Evolutionary conservation across 306 rosid genomes (phyloP), one percentile per base, ranked within the genome.

Genomic region (Heteromeles arbutifolia): DNA sequence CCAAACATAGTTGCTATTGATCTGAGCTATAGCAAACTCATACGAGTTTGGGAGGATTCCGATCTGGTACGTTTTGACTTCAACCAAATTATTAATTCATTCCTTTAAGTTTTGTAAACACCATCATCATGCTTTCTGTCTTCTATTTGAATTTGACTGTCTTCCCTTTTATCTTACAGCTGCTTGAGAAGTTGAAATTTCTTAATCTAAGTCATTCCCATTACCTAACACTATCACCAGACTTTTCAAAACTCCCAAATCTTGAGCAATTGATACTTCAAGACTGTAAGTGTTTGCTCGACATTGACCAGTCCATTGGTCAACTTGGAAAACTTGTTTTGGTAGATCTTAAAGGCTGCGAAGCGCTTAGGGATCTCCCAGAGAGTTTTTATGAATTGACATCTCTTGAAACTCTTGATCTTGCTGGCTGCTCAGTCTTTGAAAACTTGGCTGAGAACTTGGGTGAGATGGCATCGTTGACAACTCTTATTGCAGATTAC

Each of bases 121-220:
- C 66, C 32, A 67, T 76, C 28, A 50, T 28, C 11, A 13, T 62
- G 66, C 19, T 44, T 44, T 26, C 18, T 62, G 19, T 62, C 21
- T 14, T 62, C n/a, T 28, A 26, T 15, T 62, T 28, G 39, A 9
- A 26, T 62, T 59, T 25, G 5, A 9, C 1, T 45, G 2, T 45
- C 6, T 25, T 9, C 0, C 50, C 4, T 26, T 2, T 13, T 54
- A 22, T 15, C 41, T 19, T 41, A 62, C 52, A 81, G 85, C 0
- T 72, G 41, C n/a, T 81, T 32, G 2, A 48, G 53, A 48, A 48
- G 15, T 18, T 48, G 53, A 48, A 48, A 1, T 14, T 1, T 18
- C 15, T 57, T 1, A 85, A 87, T 77, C 83, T 87, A 17, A 79
- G 83, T 65, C 84, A 83, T 66, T 87, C 86, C 14, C 52, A 21